Conservation (phyloP, 768 basidiomycete genomes). For the Lactarius pseudohatsudake region DNA sequence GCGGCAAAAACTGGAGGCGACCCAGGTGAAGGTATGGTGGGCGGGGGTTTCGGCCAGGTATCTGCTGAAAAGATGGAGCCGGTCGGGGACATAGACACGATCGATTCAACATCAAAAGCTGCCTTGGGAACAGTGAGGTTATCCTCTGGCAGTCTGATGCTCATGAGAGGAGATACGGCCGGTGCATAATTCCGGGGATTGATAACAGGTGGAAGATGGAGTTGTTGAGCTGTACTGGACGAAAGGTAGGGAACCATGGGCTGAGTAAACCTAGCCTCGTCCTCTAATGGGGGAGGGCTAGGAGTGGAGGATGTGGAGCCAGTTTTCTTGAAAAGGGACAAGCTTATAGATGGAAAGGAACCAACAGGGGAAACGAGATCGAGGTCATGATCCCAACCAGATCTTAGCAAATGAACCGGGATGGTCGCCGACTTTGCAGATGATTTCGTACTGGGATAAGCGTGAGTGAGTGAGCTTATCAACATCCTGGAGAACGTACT, state of each 20-base stretch:
- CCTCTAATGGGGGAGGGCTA: conserved; percentile 17
- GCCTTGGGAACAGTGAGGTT: not conserved
- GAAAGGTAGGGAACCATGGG: conserved; percentile 23
- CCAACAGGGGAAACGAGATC: conserved; percentile 16
- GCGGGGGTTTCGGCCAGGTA: conserved; percentile 21
- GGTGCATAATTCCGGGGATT: not conserved
- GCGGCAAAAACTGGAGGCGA: not conserved
- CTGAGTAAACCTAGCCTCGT: conserved; percentile 18
- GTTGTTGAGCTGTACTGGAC: conserved; percentile 19
- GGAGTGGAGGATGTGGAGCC: conserved; percentile 18
- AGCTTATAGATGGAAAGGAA: conserved; percentile 15
- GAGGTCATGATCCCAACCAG: conserved; percentile 28
- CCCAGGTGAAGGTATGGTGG: not conserved
- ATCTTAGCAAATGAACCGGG: conserved; percentile 26
- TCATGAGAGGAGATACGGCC: not conserved
- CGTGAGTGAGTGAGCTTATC: conserved; percentile 1
- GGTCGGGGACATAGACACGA: conserved; percentile 12
- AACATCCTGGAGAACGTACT: conserved; percentile 20
- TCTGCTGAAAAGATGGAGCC: conserved; percentile 15
- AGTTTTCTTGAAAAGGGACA: conserved; percentile 14
- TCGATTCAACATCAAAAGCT: conserved; percentile 5
- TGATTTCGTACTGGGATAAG: conserved; percentile 1
- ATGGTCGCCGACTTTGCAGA: conserved; percentile 9
- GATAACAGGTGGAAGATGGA: conserved; percentile 17
- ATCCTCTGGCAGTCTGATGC: not conserved